Evolutionary conservation across 1,284 basidiomycete genomes (phyloP).

Genomic region (Takashimella koratensis): DNA sequence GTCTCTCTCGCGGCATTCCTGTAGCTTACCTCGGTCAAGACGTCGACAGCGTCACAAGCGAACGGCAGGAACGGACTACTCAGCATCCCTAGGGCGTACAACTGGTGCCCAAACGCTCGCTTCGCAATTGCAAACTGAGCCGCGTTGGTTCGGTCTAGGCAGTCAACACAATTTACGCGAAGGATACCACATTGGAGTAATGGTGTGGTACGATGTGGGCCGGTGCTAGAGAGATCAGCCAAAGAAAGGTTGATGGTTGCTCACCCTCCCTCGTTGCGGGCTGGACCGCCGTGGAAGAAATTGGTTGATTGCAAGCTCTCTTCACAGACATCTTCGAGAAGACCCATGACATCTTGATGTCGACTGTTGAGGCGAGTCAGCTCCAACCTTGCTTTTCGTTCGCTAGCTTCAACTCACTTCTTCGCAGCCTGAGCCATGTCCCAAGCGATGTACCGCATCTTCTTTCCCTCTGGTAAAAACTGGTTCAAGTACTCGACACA

Average conservation of each 20-base stretch:
- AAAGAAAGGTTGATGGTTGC: too few relatives aligned
- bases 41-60: constrained; percentile 93
- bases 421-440: constrained; percentile 93
- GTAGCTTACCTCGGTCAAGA: constrained; percentile 70
- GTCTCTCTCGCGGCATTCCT: too few relatives aligned
- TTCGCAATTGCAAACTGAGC: constrained; percentile 98
- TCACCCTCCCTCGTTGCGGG: constrained; percentile 33
- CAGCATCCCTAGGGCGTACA: constrained; percentile 88
- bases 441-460: constrained; percentile 90
- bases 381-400: neutral
- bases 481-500: constrained; percentile 94
- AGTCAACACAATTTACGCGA: constrained; percentile 91
- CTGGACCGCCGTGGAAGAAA: constrained; percentile 74
- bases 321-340: constrained; percentile 92
- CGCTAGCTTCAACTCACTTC: constrained; percentile 24
- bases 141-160: constrained; percentile 94
- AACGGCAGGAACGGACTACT: constrained; percentile 80
- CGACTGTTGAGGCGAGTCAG: constrained; percentile 59
- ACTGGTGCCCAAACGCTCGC: constrained; percentile 88
- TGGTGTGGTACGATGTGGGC: constrained; percentile 63
- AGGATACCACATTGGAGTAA: constrained; percentile 87
- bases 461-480: constrained; percentile 79
- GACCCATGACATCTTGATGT: constrained; percentile 92
- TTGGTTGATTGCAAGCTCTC: constrained; percentile 86
- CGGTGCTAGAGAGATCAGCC: constrained; percentile 23